These are phyloP conservation scores for Trichoderma koningiopsis DNA, from an alignment of 2,329 filamentous ascomycete species.

Conservation along the genomic window DNA sequence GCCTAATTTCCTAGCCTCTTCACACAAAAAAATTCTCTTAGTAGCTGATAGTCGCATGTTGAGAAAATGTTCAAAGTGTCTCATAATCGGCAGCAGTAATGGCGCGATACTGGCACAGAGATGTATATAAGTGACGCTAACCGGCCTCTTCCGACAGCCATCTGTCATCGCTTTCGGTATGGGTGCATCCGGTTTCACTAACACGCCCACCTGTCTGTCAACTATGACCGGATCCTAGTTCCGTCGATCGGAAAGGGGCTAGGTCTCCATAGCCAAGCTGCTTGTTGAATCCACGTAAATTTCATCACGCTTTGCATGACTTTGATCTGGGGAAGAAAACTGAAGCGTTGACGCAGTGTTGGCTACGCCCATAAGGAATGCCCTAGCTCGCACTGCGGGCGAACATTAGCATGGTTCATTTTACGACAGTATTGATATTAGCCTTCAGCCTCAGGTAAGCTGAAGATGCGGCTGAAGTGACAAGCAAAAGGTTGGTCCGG, in stretches of 20 bases:
- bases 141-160: not conserved
- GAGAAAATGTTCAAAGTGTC: not conserved
- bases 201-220: conserved; percentile 4
- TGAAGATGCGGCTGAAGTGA: conserved; percentile 6
- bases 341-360: not conserved
- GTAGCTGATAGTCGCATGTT: not conserved
- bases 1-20: not conserved
- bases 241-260: not conserved
- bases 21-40: not conserved
- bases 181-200: conserved; percentile 13
- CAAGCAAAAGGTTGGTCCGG: not conserved
- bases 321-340: not conserved
- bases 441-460: not conserved
- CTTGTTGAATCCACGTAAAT: not conserved
- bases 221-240: not conserved
- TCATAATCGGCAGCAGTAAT: not conserved
- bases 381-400: not conserved
- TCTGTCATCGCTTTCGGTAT: conserved; percentile 11
- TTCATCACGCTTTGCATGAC: not conserved
- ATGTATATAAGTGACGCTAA: not conserved
- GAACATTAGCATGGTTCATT: not conserved
- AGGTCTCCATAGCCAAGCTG: not conserved
- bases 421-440: not conserved
- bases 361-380: not conserved
- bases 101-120: not conserved